These are phyloP conservation scores for Plicaturopsis crispa DNA, from an alignment of 768 basidiomycete species.

Conservation along the genomic window DNA sequence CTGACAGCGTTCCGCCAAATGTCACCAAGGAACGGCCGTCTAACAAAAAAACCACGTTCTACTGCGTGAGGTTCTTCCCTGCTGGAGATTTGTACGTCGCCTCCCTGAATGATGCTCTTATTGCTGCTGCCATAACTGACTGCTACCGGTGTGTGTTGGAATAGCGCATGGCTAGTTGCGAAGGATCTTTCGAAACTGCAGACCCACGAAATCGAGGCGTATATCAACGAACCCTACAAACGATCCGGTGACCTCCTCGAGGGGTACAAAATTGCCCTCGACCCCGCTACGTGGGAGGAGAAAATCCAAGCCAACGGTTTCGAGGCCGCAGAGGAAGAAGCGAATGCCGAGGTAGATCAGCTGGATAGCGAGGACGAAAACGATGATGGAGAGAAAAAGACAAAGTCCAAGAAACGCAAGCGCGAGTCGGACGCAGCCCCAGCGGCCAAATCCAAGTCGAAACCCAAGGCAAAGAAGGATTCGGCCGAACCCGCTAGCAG, in stretches of 20 bases:
- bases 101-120: constrained; percentile 5
- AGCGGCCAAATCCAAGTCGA: constrained; percentile 28
- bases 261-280: constrained; percentile 69
- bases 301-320: constrained; percentile 20
- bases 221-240: constrained; percentile 71
- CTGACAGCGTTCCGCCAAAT: constrained; percentile 46
- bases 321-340: constrained; percentile 36
- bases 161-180: constrained; percentile 76
- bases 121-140: constrained; percentile 7
- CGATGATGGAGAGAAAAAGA: constrained; percentile 42
- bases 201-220: constrained; percentile 76
- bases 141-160: constrained; percentile 5
- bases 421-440: constrained; percentile 46
- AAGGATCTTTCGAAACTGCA: constrained; percentile 80
- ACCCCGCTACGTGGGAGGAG: constrained; percentile 54
- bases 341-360: constrained; percentile 61
- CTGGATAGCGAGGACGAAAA: constrained; percentile 50
- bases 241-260: constrained; percentile 66
- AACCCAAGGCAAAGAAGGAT: constrained; percentile 38
- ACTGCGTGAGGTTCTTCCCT: constrained; percentile 87
- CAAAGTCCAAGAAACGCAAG: constrained; percentile 53
- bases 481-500: constrained; percentile 26
- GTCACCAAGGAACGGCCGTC: constrained; percentile 69
- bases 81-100: constrained; percentile 82
- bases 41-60: constrained; percentile 63